Evolutionary conservation across 2,329 filamentous ascomycete genomes (phyloP), one percentile per base, ranked within the genome.

Genomic region (Polychaeton citri): DNA sequence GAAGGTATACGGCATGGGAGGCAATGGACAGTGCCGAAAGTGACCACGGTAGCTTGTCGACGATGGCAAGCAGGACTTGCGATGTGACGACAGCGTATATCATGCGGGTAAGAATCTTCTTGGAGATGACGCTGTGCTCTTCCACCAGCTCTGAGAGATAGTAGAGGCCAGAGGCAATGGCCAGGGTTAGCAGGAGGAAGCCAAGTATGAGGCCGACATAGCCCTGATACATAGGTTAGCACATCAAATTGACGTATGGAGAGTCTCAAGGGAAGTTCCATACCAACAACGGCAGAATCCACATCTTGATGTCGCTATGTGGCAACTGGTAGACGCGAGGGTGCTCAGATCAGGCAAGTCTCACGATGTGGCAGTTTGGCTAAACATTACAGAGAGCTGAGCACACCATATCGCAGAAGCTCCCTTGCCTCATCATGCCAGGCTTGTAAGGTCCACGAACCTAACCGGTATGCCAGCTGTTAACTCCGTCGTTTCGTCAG

Each of bases 141-240:
- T 98, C 90, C 42, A 98, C 90, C 10, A 96, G 77, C 60, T 98
- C 90, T 17, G 88, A 95, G 36, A 98, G 79, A 60, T 98, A 98
- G 66, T 98, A 98, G 18, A 98, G 76, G 24, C 90, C 90, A n/a
- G 86, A 95, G 26, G 90, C 90, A 55, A 98, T 96, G 38, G 88
- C 86, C 42, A 98, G 71, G 15, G 90, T 96, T 47, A 98, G 68
- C 63, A 98, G 96, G 53, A 75, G 76, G 66, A 98, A 98, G 57
- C 88, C 88, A 42, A 94, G 66, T 44, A 86, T 64, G 48, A 92
- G 76, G 53, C 90, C 90, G 21, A 86, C 61, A 55, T 94, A 95
- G 52, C 90, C 90, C 52, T 56, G 39, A 28, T 28, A 15, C 15
- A 5, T 15, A 10, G 15, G 24, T 28, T 15, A 28, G 24, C 15